A percentile compares a stretch with the other conserved stretches of the same genome.
Evolutionary conservation across 2,329 filamentous ascomycete genomes (phyloP).

Genomic region (Sarocladiaceae sp.): DNA sequence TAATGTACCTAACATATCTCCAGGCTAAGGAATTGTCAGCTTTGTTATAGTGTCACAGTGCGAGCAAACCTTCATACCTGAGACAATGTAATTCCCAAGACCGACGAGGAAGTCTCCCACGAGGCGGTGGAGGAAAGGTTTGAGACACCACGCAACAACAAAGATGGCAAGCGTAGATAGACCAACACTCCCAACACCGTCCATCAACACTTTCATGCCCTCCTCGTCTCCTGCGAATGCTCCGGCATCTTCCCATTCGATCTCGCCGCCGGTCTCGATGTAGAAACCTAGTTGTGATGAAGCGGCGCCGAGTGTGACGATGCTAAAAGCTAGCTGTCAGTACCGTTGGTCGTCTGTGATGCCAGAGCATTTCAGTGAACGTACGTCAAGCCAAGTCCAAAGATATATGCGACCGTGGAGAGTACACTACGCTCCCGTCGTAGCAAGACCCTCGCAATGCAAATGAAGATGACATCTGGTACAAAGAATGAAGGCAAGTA

Average conservation of each 20-base stretch:
- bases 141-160: constrained; percentile 20
- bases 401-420: constrained; percentile 17
- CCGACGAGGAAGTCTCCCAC: constrained; percentile 19
- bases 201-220: constrained; percentile 25
- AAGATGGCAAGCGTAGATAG: constrained; percentile 18
- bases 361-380: too few relatives aligned
- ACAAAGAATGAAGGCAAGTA: constrained; percentile 27
- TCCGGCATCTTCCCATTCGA: constrained; percentile 27
- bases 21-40: background rate
- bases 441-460: constrained; percentile 20
- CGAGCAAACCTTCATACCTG: background rate
- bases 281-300: constrained; percentile 28
- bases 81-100: constrained; percentile 16
- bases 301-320: constrained; percentile 24
- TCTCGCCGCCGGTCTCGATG: constrained; percentile 26
- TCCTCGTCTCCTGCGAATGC: constrained; percentile 25
- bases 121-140: constrained; percentile 20
- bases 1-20: background rate
- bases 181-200: constrained; percentile 22
- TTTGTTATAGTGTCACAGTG: background rate
- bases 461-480: constrained; percentile 23
- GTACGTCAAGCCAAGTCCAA: constrained; percentile 22
- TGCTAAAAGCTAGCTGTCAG: constrained; percentile 14
- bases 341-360: too few relatives aligned
- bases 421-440: constrained; percentile 19